Base-by-base conservation (phyloP, 1,284 basidiomycete species). In the Ceratorhiza oryzae-sativae region DNA sequence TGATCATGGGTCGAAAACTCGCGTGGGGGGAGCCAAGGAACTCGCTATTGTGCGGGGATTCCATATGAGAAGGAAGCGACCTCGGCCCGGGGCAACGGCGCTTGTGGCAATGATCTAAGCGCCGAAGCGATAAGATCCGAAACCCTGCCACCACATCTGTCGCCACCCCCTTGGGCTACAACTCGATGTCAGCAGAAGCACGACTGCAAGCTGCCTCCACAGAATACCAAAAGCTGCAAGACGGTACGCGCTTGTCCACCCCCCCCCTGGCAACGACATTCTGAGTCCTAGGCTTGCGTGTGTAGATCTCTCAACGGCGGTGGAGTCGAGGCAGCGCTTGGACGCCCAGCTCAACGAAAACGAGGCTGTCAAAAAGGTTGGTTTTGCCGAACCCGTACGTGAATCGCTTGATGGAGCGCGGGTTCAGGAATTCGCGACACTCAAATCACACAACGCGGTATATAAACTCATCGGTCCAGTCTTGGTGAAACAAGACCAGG, bases 391-490 rank as follows among this genome's bases (percentile, higher is more conserved):
- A 15, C 55, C 36, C 6, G 6, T 6, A 39, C 27, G 27, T 34
- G 13, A 41, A 36, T 18, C 46, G 18, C 42, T 30, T 34, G 25
- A 34, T 18, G 9, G 4, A 51, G 42, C 13, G 10, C n/a, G 42
- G 42, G 18, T 27, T 18, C 80, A 97, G 94, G 96, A 98, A 82
- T 95, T 98, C 78, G 81, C 83, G n/a, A 82, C 83, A 30, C 81
- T 98, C 71, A 91, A 90, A 59, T 82, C 88, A 0, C 86, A 89
- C 75, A 97, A 96, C 78, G 87, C 86, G 8, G 87, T 99, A 8
- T 99, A 91, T 85, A 99, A 99, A 82, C 87, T 95, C 56, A 87
- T 97, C 55, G 97, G 97, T 0, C 94, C 95, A 0, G 91, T 95
- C 1, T 86, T 99, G 25, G 88, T 98, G 6, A 89, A 91, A 77